Conservation (phyloP, 257 asterid species). For the Solanum pimpinellifolium region DNA sequence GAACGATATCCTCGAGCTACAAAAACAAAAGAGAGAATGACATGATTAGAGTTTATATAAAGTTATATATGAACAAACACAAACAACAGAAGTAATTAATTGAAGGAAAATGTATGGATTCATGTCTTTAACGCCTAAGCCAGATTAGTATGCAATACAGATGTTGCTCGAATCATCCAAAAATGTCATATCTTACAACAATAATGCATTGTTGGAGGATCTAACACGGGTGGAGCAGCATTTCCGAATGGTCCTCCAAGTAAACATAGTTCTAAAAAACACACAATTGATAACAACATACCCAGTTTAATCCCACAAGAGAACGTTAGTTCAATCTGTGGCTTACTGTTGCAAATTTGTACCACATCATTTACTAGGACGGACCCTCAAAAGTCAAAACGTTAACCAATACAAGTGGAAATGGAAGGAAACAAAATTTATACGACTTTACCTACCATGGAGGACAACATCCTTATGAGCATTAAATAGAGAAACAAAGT, state of each 20-base stretch:
- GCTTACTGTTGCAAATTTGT: neutral
- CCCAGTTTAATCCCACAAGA: neutral
- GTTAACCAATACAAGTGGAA: neutral
- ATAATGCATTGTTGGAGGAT: neutral
- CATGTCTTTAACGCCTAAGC: neutral
- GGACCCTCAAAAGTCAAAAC: neutral
- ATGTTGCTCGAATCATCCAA: neutral
- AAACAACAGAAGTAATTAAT: neutral
- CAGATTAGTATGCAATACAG: neutral
- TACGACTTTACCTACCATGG: neutral
- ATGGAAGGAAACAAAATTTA: neutral
- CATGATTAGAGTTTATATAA: neutral
- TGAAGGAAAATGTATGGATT: neutral
- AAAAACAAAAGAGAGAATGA: neutral
- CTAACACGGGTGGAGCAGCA: neutral
- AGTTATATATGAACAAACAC: neutral
- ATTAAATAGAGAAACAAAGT: neutral
- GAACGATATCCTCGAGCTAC: slow-evolving; percentile 67
- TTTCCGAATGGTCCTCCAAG: neutral
- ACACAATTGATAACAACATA: neutral
- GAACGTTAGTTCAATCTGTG: neutral
- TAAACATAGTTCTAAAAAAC: neutral
- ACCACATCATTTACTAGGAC: neutral
- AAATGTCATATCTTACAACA: neutral
- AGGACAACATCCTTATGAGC: neutral